Evolutionary conservation across 1,284 basidiomycete genomes (phyloP).

Genomic region (Sparassis latifolia): DNA sequence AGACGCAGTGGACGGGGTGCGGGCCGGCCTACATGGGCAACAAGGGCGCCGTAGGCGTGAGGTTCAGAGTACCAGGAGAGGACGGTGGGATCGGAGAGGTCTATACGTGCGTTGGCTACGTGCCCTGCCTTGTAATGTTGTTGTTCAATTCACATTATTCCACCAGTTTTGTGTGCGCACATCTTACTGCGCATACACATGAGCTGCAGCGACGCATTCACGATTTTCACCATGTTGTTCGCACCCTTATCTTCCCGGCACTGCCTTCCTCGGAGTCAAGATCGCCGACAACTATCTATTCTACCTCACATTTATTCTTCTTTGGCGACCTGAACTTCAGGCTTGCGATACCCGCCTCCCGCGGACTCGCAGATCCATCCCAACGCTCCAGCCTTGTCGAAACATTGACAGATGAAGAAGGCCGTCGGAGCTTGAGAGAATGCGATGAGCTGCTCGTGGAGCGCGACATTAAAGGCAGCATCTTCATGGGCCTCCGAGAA

Average conservation of each 20-base stretch:
- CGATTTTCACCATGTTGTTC: slow-evolving; percentile 81
- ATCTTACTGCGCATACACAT: slow-evolving; percentile 82
- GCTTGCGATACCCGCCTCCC: slow-evolving; percentile 48
- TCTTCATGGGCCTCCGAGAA: slow-evolving; percentile 72
- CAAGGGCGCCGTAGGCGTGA: slow-evolving; percentile 89
- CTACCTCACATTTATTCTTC: slow-evolving; percentile 81
- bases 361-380: slow-evolving; percentile 32
- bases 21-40: slow-evolving; percentile 85
- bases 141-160: not conserved
- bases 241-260: slow-evolving; percentile 74
- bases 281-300: slow-evolving; percentile 58
- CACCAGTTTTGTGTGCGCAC: slow-evolving; percentile 84
- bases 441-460: slow-evolving; percentile 75
- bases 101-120: slow-evolving; percentile 61
- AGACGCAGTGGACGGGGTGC: slow-evolving; percentile 72
- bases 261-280: slow-evolving; percentile 34
- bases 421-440: slow-evolving; percentile 60
- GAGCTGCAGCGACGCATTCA: slow-evolving; percentile 68
- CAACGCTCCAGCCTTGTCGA: slow-evolving; percentile 30
- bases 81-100: slow-evolving; percentile 61
- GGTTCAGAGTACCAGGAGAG: slow-evolving; percentile 64
- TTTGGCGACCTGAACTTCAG: slow-evolving; percentile 92
- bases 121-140: not conserved
- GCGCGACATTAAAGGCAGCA: slow-evolving; percentile 48
- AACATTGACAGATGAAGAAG: slow-evolving; percentile 44